Percentiles rank a stretch among this genome's conserved stretches.
Evolutionary conservation across 2,329 filamentous ascomycete genomes (phyloP).

Genomic region (Diaporthe citrichinensis): DNA sequence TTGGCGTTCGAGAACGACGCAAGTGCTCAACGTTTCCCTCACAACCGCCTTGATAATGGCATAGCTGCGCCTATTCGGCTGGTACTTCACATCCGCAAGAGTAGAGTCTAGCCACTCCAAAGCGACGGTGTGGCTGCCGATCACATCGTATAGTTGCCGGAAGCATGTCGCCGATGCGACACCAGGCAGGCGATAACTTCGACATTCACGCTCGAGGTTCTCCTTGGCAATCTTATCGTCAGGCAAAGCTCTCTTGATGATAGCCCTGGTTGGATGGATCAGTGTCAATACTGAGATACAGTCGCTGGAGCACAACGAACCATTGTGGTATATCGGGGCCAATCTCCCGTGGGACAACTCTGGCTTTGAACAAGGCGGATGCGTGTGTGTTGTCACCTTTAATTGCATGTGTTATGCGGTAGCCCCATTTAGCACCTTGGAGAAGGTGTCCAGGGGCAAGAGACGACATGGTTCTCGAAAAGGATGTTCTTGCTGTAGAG

Average conservation of each 20-base stretch:
- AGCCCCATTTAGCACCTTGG: not conserved
- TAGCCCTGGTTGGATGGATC: not conserved
- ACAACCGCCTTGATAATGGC: not conserved
- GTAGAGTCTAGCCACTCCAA: conserved; percentile 1
- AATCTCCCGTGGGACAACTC: not conserved
- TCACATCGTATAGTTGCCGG: conserved; percentile 6
- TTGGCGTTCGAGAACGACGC: not conserved
- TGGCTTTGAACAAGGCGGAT: conserved; percentile 1
- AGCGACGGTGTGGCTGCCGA: not conserved
- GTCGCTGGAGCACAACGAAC: not conserved
- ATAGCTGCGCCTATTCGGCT: not conserved
- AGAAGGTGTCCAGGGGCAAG: not conserved
- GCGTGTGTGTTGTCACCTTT: not conserved
- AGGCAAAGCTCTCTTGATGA: not conserved
- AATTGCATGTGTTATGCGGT: not conserved
- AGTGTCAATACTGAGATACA: too few species aligned
- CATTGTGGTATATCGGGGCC: not conserved
- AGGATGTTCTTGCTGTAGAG: not conserved
- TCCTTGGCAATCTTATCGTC: not conserved
- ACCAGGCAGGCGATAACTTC: not conserved
- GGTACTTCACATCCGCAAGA: not conserved
- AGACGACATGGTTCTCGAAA: not conserved
- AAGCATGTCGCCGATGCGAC: not conserved
- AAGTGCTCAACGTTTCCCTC: not conserved
- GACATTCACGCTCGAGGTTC: not conserved